phyloP scores from a whole-genome alignment of 306 rosid species.

The Fragaria nilgerrensis region DNA sequence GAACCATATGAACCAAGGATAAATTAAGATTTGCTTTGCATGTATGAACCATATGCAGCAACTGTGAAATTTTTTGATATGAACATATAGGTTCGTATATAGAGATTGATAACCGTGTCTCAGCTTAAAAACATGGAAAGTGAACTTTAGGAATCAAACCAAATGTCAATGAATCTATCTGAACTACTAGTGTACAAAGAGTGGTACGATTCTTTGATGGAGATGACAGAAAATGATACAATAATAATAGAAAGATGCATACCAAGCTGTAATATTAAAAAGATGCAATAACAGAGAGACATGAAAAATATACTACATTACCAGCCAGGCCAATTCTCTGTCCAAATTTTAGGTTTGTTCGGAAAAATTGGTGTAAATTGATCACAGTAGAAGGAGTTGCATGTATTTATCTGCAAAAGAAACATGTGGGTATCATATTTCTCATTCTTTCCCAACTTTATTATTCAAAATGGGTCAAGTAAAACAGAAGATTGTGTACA shows the following conservation, averaged over 20 bases:
- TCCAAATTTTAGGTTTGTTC: slow-evolving; percentile 89
- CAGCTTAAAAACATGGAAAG: neutral
- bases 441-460: slow-evolving; percentile 12
- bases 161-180: neutral
- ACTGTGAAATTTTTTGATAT: neutral
- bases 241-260: neutral
- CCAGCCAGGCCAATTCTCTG: slow-evolving; percentile 99
- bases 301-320: slow-evolving; percentile 33
- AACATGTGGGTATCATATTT: slow-evolving; percentile 20
- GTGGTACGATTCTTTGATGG: neutral
- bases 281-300: slow-evolving; percentile 13
- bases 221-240: neutral
- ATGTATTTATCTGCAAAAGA: slow-evolving; percentile 78
- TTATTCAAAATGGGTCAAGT: neutral
- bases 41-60: neutral
- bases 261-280: slow-evolving; percentile 6
- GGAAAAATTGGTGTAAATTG: slow-evolving; percentile 80
- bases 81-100: too few relatives aligned
- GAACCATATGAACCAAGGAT: neutral
- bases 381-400: slow-evolving; percentile 91
- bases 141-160: neutral
- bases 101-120: too few relatives aligned
- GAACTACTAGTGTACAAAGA: neutral
- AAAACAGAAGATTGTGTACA: neutral
- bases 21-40: neutral